Evolutionary conservation across 352 stramenopile genomes (phyloP).

Genomic region (Pythium brachiatum): DNA sequence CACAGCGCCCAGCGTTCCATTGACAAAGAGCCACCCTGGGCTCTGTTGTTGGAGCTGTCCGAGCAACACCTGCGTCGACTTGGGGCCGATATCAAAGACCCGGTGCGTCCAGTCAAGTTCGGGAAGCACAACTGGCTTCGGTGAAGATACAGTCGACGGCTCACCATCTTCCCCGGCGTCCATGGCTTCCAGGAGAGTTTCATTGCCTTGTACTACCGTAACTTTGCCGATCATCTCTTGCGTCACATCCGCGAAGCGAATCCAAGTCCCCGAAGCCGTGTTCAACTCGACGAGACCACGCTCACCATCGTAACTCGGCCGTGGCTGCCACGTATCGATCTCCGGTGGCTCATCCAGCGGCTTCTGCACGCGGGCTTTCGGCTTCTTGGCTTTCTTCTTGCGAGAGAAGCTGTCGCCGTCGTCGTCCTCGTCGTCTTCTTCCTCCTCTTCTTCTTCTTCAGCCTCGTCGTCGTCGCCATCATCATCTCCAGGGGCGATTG

Average conservation of each 20-base stretch:
- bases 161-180: constrained; percentile 10
- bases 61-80: constrained; percentile 40
- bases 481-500: background rate
- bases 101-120: constrained; percentile 58
- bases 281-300: constrained; percentile 5
- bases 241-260: constrained; percentile 16
- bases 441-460: constrained; percentile 35
- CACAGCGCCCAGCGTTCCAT: constrained; percentile 48
- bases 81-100: constrained; percentile 60
- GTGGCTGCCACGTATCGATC: constrained; percentile 18
- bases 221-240: background rate
- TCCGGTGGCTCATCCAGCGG: constrained; percentile 19
- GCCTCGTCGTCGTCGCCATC: constrained; percentile 34
- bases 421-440: constrained; percentile 41
- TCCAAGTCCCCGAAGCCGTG: background rate
- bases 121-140: background rate
- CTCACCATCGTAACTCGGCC: constrained; percentile 17
- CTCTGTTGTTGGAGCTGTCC: constrained; percentile 9
- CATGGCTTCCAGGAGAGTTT: constrained; percentile 7
- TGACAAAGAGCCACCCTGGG: constrained; percentile 34
- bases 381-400: constrained; percentile 23
- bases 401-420: constrained; percentile 26
- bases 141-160: background rate
- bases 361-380: background rate
- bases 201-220: constrained; percentile 14